Base-by-base conservation (phyloP, 805 yeast species). In the Myxozyma kluyveri region DNA sequence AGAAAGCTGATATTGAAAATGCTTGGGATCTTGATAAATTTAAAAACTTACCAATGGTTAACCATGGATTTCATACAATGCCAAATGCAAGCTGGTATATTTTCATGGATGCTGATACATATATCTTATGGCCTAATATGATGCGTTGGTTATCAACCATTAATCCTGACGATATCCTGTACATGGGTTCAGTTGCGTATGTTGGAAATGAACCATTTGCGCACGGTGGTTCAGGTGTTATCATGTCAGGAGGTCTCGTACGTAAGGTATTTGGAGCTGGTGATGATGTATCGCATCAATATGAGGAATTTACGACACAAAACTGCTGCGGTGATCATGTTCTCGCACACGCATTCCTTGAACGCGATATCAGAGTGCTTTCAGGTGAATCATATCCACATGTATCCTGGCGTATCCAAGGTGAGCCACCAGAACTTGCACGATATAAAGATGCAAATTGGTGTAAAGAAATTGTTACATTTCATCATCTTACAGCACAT, bases 181-280 rank as follows among this genome's bases (percentile, higher is more conserved):
- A 69, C 49, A 50, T 68, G 32, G 74, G 74, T 1, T 49, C 63
- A 1, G 62, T 61, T 1, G 68, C 68, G 21, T 32, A 45, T 42
- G 9, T 53, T 35, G 56, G 49, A 4, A 59, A 48, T 39, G 49
- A 52, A 23, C 37, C 50, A 31, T 71, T 69, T 54, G 73, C 71
- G 12, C 72, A 70, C 49, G 74, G 74, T n/a, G 74, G 73, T 4
- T 58, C 69, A 0, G 74, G 72, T 6, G 66, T 69, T 3, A 63
- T 67, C 1, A 47, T 69, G 18, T 67, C 72, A 6, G 58, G 61
- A 2, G 67, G 64, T 2, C 65, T 71, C 3, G 57, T 69, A 61
- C 55, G 59, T 17, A 42, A 41, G 18, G 57, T 65, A 21, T 61
- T 67, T 40, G 67, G 62, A 12, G 42, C 37, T 1, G 48, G 53